Percentiles rank a stretch among this genome's conserved stretches.
These are phyloP conservation scores for Loxodes magnus DNA, from an alignment of 73 alveolate species.

Conservation along the genomic window DNA sequence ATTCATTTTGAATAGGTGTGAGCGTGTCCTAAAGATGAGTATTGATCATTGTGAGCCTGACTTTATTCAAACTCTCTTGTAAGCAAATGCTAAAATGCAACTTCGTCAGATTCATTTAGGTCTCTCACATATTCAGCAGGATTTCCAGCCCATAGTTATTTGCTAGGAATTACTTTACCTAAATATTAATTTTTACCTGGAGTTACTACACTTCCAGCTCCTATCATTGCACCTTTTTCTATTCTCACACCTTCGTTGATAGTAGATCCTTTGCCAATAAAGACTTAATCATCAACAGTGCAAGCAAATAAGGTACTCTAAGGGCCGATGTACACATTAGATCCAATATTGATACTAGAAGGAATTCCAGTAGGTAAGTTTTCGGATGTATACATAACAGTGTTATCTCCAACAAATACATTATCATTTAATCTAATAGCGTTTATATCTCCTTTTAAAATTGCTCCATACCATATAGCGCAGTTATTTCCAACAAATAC, in stretches of 20 bases:
- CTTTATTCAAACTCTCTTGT: not conserved
- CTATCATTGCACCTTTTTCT: slow-evolving; percentile 69
- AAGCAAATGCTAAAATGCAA: slow-evolving; percentile 6
- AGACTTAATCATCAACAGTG: slow-evolving; percentile 55
- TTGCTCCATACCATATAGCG: slow-evolving; percentile 42
- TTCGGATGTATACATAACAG: slow-evolving; percentile 60
- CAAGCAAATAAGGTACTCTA: slow-evolving; percentile 57
- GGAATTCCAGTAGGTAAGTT: slow-evolving; percentile 66
- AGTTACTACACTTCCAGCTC: slow-evolving; percentile 72
- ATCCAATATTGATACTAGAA: slow-evolving; percentile 36
- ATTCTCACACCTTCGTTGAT: slow-evolving; percentile 70
- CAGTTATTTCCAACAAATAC: slow-evolving; percentile 29
- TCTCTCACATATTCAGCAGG: slow-evolving; percentile 56
- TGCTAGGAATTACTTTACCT: too few relatives aligned
- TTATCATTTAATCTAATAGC: slow-evolving; percentile 30
- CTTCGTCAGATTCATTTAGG: slow-evolving; percentile 16
- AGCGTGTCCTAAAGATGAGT: slow-evolving; percentile 12
- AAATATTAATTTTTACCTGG: too few relatives aligned
- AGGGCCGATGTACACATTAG: slow-evolving; percentile 46
- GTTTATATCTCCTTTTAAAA: slow-evolving; percentile 41
- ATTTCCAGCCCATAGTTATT: slow-evolving; percentile 89
- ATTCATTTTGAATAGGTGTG: too few relatives aligned
- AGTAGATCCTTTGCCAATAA: slow-evolving; percentile 54
- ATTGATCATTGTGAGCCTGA: not conserved
- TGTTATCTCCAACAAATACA: slow-evolving; percentile 66